Conservation (phyloP, 352 stramenopile genomes). For the Globisporangium ultimum region DNA sequence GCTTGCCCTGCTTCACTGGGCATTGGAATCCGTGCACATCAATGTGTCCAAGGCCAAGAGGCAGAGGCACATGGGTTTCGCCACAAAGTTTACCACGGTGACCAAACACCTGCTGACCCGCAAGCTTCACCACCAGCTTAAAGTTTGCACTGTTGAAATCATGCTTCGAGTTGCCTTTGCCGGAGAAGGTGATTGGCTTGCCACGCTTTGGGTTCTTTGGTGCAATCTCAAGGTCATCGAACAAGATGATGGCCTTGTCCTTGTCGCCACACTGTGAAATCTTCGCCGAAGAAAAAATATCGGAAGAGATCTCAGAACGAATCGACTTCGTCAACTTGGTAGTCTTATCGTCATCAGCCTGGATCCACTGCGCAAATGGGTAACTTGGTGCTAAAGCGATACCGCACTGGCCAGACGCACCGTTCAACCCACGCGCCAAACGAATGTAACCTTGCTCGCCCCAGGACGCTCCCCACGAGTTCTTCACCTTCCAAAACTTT, state of each 20-base stretch:
- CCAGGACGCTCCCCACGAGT: constrained; percentile 95
- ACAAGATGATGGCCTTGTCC: constrained; percentile 54
- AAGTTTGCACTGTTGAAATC: constrained; percentile 59
- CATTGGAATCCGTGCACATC: constrained; percentile 79
- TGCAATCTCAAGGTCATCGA: constrained; percentile 65
- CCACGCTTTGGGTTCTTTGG: constrained; percentile 58
- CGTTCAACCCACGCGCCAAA: constrained; percentile 71
- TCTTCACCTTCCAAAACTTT: constrained; percentile 96
- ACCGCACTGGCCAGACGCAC: constrained; percentile 54
- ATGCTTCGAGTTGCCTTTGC: constrained; percentile 67
- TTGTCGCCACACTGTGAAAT: constrained; percentile 81
- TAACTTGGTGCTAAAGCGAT: constrained; percentile 78
- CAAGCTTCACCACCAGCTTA: constrained; percentile 74
- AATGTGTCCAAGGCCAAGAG: constrained; percentile 81
- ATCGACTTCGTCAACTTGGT: constrained; percentile 1
- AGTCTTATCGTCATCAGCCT: constrained; percentile 14
- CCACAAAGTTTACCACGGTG: constrained; percentile 76
- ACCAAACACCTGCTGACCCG: constrained; percentile 62
- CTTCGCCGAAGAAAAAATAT: constrained; percentile 64
- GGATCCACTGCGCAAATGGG: constrained; percentile 43
- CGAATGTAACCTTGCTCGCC: constrained; percentile 93
- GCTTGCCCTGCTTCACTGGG: constrained; percentile 62
- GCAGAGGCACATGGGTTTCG: constrained; percentile 74
- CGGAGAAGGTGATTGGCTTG: constrained; percentile 68
- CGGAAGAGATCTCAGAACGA: constrained; percentile 19